Evolutionary conservation across 2,329 filamentous ascomycete genomes (phyloP), one percentile per base, ranked within the genome.

Genomic region (Colletotrichum agaves): DNA sequence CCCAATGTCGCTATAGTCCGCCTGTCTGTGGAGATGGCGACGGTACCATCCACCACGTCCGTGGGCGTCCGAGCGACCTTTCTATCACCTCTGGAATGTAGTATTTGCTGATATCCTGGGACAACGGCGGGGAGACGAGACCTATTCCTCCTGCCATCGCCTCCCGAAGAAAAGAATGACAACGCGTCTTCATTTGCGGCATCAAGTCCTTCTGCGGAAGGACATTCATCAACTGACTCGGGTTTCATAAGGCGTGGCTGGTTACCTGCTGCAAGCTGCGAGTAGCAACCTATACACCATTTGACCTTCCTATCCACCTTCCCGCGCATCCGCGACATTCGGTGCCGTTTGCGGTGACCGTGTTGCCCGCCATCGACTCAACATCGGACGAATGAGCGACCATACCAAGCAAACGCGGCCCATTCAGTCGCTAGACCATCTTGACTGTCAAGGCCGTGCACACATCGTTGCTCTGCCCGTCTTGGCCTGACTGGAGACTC

Each of bases 41-140:
- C 21, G 37, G 37, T 23, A 47, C 37, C 39, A 41, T 46, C 44
- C 39, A 41, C 33, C 5, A 64, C n/a, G 55, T 68, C 65, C 47
- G 65, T 64, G 61, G 41, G 55, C 55, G 53, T 68, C 61, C 61
- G 53, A 65, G 65, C 61, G 37, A 55, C 41, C 35, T 13, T 33
- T 17, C 35, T 19, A 62, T n/a, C 46, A 53, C 39, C 39, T 37
- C 31, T 39, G 53, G 39, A 59, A 60, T 67, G 61, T 53, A 44
- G 17, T 50, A 63, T 52, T 63, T 57, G 50, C 49, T 44, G 59
- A 44, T 46, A 46, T 21, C 21, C 50, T 56, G 52, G 63, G 63
- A 58, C 63, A 67, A 67, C 59, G 50, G 37, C 44, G 27, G 19
- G 44, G 19, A 19, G 11, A 53, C 33, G 62, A 46, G 37, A 27